These are phyloP conservation scores for Phaffomyces opuntiae DNA, from an alignment of 805 yeast species.

Conservation along the genomic window DNA sequence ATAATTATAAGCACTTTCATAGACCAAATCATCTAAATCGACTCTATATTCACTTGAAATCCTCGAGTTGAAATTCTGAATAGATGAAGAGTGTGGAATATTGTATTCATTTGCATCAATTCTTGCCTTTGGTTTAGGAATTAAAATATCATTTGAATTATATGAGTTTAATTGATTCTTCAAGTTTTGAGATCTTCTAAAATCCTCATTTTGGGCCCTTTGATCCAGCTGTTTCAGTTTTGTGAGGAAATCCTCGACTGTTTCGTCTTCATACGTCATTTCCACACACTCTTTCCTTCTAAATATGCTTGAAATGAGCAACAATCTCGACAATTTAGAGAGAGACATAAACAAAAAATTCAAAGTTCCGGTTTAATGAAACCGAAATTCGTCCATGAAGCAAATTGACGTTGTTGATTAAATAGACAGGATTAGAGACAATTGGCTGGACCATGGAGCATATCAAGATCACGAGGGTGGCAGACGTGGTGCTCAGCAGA, in stretches of 20 bases:
- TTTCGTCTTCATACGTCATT: neutral
- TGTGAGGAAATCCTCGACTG: conserved; percentile 5
- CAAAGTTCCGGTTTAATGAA: neutral
- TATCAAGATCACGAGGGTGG: conserved; percentile 29
- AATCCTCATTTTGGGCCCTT: conserved; percentile 6
- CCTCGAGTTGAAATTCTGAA: conserved; percentile 14
- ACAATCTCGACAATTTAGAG: neutral
- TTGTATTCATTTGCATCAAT: neutral
- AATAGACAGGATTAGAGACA: neutral
- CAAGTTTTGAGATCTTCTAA: conserved; percentile 7
- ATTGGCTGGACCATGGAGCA: conserved; percentile 14
- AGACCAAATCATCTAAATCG: conserved; percentile 38
- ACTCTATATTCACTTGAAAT: conserved; percentile 41
- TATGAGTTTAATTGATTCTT: neutral
- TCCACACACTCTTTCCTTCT: neutral
- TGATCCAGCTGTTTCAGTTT: conserved; percentile 7
- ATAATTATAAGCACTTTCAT: conserved; percentile 55
- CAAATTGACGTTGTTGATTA: neutral
- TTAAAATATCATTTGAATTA: neutral
- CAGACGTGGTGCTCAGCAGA: conserved; percentile 47
- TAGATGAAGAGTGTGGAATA: conserved; percentile 13
- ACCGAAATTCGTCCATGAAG: neutral
- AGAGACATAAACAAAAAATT: neutral
- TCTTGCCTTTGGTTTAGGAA: conserved; percentile 6
- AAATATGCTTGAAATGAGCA: too few species aligned